Conservation (phyloP, 352 stramenopile genomes). For the Pythium phragmitis region DNA sequence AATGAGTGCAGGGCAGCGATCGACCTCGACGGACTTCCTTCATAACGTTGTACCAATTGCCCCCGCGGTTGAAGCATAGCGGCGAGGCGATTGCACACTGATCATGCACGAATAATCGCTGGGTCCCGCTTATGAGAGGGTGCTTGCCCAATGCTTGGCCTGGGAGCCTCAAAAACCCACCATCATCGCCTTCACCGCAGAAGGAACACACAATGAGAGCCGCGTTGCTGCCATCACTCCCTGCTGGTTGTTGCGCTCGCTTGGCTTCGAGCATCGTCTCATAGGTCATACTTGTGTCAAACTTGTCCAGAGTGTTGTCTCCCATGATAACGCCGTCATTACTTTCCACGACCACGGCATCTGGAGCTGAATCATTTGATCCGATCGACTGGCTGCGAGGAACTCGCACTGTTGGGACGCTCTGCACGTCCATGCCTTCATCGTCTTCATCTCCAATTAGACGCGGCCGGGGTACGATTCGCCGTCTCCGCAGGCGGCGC, state of each 20-base stretch:
- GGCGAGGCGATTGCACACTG: conserved; percentile 84
- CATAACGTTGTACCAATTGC: conserved; percentile 82
- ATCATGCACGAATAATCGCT: conserved; percentile 85
- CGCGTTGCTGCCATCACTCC: conserved; percentile 27
- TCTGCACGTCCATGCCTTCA: conserved; percentile 51
- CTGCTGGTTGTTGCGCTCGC: conserved; percentile 35
- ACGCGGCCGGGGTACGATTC: conserved; percentile 17
- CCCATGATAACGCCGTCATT: conserved; percentile 83
- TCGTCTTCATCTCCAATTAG: conserved; percentile 54
- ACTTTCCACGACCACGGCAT: conserved; percentile 69
- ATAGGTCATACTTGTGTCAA: conserved; percentile 68
- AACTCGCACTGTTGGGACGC: conserved; percentile 30
- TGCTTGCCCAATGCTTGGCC: conserved; percentile 73
- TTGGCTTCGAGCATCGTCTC: conserved; percentile 60
- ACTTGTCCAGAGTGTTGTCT: conserved; percentile 80
- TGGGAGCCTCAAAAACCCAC: conserved; percentile 71
- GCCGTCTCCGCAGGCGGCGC: conserved; percentile 5
- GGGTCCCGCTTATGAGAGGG: conserved; percentile 60
- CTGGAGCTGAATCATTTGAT: conserved; percentile 29
- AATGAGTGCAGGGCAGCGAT: conserved; percentile 61
- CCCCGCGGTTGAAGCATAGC: conserved; percentile 74
- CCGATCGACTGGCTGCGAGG: conserved; percentile 22
- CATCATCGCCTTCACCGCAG: conserved; percentile 67
- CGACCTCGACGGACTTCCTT: conserved; percentile 80
- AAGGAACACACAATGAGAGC: conserved; percentile 77